phyloP scores from a whole-genome alignment of 2,329 filamentous ascomycete genomes.

The Aspergillus bombycis region DNA sequence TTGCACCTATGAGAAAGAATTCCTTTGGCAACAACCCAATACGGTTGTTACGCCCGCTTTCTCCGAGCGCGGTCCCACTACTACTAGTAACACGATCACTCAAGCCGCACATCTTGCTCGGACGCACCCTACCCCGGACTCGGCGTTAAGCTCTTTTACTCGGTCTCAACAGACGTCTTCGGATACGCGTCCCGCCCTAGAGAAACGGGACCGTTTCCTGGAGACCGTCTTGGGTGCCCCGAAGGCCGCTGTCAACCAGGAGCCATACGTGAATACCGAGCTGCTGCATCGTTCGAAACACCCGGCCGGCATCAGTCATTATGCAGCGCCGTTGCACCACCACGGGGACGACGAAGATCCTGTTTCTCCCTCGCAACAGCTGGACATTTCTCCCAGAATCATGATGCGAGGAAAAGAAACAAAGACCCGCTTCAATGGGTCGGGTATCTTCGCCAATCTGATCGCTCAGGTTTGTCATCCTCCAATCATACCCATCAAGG shows the following conservation, averaged over 20 bases:
- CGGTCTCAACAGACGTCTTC: conserved; percentile 24
- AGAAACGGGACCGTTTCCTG: conserved; percentile 35
- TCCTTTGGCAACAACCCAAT: conserved; percentile 43
- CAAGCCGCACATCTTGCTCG: conserved; percentile 27
- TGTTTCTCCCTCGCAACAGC: conserved; percentile 34
- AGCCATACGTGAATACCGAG: conserved; percentile 32
- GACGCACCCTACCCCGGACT: conserved; percentile 33
- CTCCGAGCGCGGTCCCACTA: conserved; percentile 28
- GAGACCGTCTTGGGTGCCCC: conserved; percentile 41
- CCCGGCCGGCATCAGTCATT: conserved; percentile 13
- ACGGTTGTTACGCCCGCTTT: conserved; percentile 34
- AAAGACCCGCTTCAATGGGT: conserved; percentile 45
- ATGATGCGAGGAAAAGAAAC: conserved; percentile 44
- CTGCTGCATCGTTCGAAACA: conserved; percentile 32
- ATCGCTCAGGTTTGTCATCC: conserved; percentile 38
- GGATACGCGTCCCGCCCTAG: conserved; percentile 19
- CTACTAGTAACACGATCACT: conserved; percentile 16
- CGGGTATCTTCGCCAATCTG: conserved; percentile 43
- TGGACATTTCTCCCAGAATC: conserved; percentile 38
- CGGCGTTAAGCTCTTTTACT: conserved; percentile 33
- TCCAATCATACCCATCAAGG: not conserved
- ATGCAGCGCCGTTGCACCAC: conserved; percentile 13
- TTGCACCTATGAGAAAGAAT: conserved; percentile 47
- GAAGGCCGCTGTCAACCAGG: conserved; percentile 37
- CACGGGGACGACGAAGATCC: conserved; percentile 24